A percentile compares a stretch with the other conserved stretches of the same genome.
Conservation (phyloP, 1,284 basidiomycete genomes). For the Ganoderma leucocontextum region DNA sequence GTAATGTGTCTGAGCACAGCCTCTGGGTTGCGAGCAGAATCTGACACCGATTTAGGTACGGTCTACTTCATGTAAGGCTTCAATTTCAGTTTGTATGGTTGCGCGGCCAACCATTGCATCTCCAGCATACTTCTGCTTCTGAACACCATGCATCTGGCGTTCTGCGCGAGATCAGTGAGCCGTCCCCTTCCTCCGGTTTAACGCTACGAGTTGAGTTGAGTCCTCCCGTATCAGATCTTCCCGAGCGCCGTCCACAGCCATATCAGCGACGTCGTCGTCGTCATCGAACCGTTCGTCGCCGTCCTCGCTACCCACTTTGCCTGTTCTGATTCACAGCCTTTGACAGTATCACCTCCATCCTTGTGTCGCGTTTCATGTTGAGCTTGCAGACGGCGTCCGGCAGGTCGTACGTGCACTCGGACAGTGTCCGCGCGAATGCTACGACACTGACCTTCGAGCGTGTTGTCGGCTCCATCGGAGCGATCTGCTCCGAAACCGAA, state of each 20-base stretch:
- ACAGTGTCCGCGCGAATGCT: neutral
- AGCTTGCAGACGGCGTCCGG: neutral
- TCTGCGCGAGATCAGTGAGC: conserved; percentile 6
- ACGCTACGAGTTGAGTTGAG: neutral
- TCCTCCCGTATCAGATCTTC: neutral
- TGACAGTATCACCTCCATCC: conserved; percentile 6
- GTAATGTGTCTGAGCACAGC: neutral
- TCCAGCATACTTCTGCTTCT: neutral
- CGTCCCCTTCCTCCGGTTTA: neutral
- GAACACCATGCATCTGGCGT: neutral
- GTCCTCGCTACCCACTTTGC: neutral
- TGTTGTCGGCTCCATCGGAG: neutral
- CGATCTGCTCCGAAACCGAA: neutral
- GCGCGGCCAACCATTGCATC: neutral
- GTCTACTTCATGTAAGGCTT: neutral
- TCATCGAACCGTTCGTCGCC: conserved; percentile 9
- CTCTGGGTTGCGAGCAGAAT: neutral
- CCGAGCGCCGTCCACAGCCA: neutral
- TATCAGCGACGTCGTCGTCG: neutral
- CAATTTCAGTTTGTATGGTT: neutral
- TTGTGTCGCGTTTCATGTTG: conserved; percentile 12
- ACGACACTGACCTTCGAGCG: neutral
- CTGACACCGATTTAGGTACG: neutral
- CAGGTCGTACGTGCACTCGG: neutral
- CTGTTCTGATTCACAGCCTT: neutral